Base-by-base conservation (phyloP, 768 basidiomycete species). In the Suillus ampliporus region DNA sequence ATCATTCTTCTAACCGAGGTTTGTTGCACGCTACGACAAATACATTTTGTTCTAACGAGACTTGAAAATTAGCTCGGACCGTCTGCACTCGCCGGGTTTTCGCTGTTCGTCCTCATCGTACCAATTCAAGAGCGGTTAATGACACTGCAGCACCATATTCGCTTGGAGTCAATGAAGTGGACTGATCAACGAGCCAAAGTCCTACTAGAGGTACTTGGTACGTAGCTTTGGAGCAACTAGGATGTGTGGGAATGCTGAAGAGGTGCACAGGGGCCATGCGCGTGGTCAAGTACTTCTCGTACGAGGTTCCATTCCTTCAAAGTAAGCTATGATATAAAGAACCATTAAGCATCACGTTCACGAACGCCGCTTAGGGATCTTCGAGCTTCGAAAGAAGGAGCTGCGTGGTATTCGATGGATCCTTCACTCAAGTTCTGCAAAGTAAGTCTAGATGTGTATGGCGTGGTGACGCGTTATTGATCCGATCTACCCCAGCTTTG, bases 281-380 rank as follows among this genome's bases (percentile, higher is more conserved):
- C 5, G 82, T 90, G n/a, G 86, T 91, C 59, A 90, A 90, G 72
- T 89, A 87, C 68, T 92, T 92, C 72, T 87, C 85, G 31, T 90
- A 90, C 66, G 90, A 92, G 74, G 65, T 79, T 1, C 87, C 89
- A 0, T 90, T 89, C 74, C 72, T 90, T 46, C 80, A 86, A 63
- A 79, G 89, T 89, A 63, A 71, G 82, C 74, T 5, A 4, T 43
- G 19, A n/a, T 57, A 35, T 60, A 13, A 38, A 58, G 61, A n/a
- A 23, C 35, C 31, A 31, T 65, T 48, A 11, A 10, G n/a, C 52
- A 5, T 10, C 50, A 67, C 28, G 51, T 50, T 41, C 37, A 35
- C 46, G 19, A 11, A 44, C 21, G 17, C 26, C 34, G 43, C 47
- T 8, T 61, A 89, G 87, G 85, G 17, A 84, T 90, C 26, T 81